Evolutionary conservation across 1,284 basidiomycete species (phyloP).

Genomic region (Trichosporon coremiiforme): DNA sequence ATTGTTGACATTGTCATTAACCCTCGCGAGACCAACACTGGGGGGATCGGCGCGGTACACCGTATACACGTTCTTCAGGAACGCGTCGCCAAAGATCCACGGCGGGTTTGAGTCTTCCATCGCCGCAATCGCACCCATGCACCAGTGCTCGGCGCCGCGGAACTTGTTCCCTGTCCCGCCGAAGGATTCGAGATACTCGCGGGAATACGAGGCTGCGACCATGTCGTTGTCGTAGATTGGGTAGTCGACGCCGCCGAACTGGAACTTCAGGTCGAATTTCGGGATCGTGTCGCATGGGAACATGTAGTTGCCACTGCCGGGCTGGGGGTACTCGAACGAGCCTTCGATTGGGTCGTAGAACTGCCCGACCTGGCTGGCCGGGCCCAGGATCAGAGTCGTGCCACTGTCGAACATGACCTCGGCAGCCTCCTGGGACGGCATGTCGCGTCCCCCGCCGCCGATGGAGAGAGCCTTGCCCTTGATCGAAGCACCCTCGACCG

Average conservation of each 20-base stretch:
- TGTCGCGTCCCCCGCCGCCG: background rate
- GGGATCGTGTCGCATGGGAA: constrained; percentile 32
- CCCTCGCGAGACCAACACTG: constrained; percentile 76
- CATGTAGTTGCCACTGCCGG: constrained; percentile 20
- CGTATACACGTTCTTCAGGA: constrained; percentile 83
- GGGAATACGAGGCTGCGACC: background rate
- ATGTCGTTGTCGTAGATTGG: constrained; percentile 19
- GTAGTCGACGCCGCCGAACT: constrained; percentile 21
- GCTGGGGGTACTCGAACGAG: constrained; percentile 17
- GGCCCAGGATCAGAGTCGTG: background rate
- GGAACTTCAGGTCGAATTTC: constrained; percentile 9
- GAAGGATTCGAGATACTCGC: background rate
- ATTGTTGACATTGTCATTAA: constrained; percentile 25
- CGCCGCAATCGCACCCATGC: constrained; percentile 6
- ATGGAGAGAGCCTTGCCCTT: background rate
- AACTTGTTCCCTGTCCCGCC: background rate
- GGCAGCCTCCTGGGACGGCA: background rate
- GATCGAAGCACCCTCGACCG: background rate
- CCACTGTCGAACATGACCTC: constrained; percentile 18
- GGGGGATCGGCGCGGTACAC: constrained; percentile 75
- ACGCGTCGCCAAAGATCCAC: constrained; percentile 61
- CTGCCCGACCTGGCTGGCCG: background rate
- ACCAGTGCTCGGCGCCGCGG: constrained; percentile 12
- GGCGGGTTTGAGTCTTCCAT: background rate
- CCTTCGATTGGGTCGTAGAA: background rate